Conservation (phyloP, 2,329 filamentous ascomycete genomes). For the Phyllosticta capitalensis region DNA sequence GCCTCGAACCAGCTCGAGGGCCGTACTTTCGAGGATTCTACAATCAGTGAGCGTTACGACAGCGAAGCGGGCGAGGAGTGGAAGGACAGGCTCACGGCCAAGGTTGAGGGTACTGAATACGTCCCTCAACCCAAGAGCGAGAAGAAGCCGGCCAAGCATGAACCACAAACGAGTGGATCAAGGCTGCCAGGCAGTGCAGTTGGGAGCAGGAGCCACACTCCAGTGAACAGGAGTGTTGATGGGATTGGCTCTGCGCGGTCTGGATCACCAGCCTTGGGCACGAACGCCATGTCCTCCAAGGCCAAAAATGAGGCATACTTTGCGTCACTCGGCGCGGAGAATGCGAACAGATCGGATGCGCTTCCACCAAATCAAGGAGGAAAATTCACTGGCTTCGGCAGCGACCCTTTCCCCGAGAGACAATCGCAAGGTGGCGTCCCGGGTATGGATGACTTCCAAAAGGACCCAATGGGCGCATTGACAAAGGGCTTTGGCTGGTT, state of each 20-base stretch:
- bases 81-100: constrained; percentile 80
- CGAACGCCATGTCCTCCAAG: constrained; percentile 39
- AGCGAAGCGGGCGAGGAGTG: constrained; percentile 88
- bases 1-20: constrained; percentile 35
- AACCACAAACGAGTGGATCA: constrained; percentile 26
- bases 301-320: constrained; percentile 80
- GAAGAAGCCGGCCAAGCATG: constrained; percentile 28
- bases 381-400: constrained; percentile 87
- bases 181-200: constrained; percentile 20
- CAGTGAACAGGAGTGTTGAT: constrained; percentile 27
- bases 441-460: constrained; percentile 78
- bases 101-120: constrained; percentile 82
- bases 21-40: constrained; percentile 68
- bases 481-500: constrained; percentile 96
- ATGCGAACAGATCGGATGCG: constrained; percentile 63
- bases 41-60: constrained; percentile 83
- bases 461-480: constrained; percentile 78
- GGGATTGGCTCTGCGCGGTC: constrained; percentile 23
- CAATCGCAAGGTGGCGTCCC: constrained; percentile 44
- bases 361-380: constrained; percentile 84
- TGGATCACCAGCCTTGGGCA: constrained; percentile 29
- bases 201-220: constrained; percentile 29
- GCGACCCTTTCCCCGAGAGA: constrained; percentile 50
- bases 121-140: constrained; percentile 58
- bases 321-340: constrained; percentile 71